Base-by-base conservation (phyloP, 106 monocot genomes). In the Apostasia ramifera region DNA sequence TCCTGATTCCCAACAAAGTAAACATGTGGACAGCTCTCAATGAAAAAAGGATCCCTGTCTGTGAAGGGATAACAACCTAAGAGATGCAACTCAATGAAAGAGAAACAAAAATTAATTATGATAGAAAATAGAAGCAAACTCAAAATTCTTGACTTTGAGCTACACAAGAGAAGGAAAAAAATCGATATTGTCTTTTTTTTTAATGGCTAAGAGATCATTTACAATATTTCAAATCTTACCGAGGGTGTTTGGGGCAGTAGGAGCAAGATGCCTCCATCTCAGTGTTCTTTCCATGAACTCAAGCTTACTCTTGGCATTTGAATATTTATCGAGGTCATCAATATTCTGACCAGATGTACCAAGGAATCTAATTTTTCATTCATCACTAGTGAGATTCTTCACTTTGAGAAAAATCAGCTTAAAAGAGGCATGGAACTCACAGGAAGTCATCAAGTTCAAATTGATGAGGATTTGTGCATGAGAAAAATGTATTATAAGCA, bases 341-440 rank as follows among this genome's bases (percentile, higher is more conserved):
- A 99, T 87, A 63, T 93, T 99, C 78, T 99, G 93, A 70, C 98
- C 98, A 73, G 98, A 90, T 74, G 98, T 93, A 44, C 98, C 98
- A 59, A 93, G 77, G 80, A 99, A 93, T 71, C 98, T 99, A 68
- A 47, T 54, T 62, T 43, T 68, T 48, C 12, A n/a, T 60, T 8
- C 15, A 46, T 9, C 13, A 60, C 59, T 14, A 75, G 39, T 57
- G 58, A 65, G 37, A 65, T 47, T 8, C 7, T 48, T 48, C 14
- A 65, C 4, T 47, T 6, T 6, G 41, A 44, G 3, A 45, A 38
- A 73, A 4, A 15, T 47, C 45, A 61, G n/a, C 42, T 37, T 64
- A 14, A 65, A 8, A 49, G 2, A 57, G 73, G 26, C 15, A 50
- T n/a, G 38, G 2, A 41, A 46, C 80, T 83, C 80, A 98, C 98